Evolutionary conservation across 2,329 filamentous ascomycete species (phyloP), one percentile per base, ranked within the genome.

Genomic region (Rutstroemia sp.): DNA sequence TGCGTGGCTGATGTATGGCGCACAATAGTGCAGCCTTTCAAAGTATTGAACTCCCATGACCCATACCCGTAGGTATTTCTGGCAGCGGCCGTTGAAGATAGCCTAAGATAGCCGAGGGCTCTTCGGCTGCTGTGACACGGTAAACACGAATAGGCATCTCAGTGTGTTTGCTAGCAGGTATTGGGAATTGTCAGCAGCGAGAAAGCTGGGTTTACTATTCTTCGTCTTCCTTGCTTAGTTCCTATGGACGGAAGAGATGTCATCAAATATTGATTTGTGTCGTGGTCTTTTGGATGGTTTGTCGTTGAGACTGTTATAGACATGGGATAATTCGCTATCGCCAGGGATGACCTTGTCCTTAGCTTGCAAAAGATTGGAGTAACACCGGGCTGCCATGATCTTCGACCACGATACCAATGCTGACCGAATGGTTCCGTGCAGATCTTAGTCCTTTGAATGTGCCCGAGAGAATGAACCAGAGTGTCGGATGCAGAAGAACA

Each of bases 331-430:
- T 56, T 50, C 27, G 51, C 50, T 64, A 63, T 63, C 50, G 50
- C 8, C 48, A 52, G 36, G 55, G 55, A 36, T 52, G 49, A 17
- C 47, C 47, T 36, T 49, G 47, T 49, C 27, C 21, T 19, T 38
- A 49, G 21, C 27, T 17, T n/a, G n/a, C 17, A 30, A 38, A 34
- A 10, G 16, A 38, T 49, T 49, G 34, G 47, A 30, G 42, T 45
- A 40, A 27, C 61, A 63, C 59, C 42, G 60, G 55, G 47, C 60
- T 54, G 52, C 58, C 59, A 55, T 48, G 53, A 47, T 25, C 61
- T 54, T 49, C 60, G 54, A 54, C 58, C 59, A 55, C 51, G 53
- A 47, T 25, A 47, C 23, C 44, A 47, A 46, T 47, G 44, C 44
- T 47, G 44, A n/a, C 19, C 16, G 5, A 19, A 23, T 52, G 21